These are phyloP conservation scores for Ganoderma resinaceum DNA, from an alignment of 1,284 basidiomycete species.

Conservation along the genomic window DNA sequence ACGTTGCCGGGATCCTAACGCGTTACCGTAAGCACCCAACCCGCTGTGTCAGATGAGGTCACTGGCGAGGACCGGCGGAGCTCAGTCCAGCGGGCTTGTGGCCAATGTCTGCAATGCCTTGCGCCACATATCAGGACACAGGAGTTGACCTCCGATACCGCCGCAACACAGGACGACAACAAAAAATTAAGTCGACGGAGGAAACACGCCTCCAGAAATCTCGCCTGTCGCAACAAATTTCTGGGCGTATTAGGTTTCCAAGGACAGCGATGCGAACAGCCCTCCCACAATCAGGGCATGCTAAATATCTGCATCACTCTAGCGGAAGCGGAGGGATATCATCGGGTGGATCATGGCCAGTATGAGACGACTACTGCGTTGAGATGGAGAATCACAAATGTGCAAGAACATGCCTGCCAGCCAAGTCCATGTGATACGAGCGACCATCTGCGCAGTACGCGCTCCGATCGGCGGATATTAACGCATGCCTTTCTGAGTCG, in stretches of 20 bases:
- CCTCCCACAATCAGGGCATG: neutral
- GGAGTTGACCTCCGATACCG: slow-evolving; percentile 18
- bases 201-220: neutral
- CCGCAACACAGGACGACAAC: slow-evolving; percentile 13
- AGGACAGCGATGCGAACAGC: slow-evolving; percentile 6
- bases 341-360: slow-evolving; percentile 1
- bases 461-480: slow-evolving; percentile 26
- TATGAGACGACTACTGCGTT: neutral
- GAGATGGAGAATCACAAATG: neutral
- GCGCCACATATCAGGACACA: slow-evolving; percentile 6
- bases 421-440: neutral
- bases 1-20: slow-evolving; percentile 16
- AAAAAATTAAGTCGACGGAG: neutral
- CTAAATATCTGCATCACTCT: neutral
- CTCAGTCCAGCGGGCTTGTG: neutral
- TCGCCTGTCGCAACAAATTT: neutral
- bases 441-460: slow-evolving; percentile 8
- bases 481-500: neutral
- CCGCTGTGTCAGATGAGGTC: neutral
- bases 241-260: slow-evolving; percentile 14
- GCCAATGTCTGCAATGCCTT: neutral
- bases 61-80: neutral
- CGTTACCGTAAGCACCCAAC: slow-evolving; percentile 21
- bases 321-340: neutral
- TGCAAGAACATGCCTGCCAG: slow-evolving; percentile 1